These are phyloP conservation scores for Populus simonii DNA, from an alignment of 345 rosid species.

Conservation along the genomic window DNA sequence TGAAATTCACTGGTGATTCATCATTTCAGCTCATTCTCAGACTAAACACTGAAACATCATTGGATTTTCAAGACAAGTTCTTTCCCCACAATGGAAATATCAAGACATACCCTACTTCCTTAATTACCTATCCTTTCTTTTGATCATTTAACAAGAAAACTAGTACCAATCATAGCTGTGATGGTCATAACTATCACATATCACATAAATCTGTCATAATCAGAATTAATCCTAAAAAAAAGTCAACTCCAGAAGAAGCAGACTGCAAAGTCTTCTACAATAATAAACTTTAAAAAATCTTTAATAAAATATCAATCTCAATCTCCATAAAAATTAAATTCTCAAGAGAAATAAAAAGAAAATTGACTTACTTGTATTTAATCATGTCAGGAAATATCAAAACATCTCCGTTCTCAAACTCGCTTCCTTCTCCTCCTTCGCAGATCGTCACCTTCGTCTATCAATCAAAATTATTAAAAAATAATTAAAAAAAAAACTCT, in stretches of 20 bases:
- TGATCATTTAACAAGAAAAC: not conserved
- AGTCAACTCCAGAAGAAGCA: too few relatives aligned
- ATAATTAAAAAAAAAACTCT: not conserved
- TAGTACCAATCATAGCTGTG: too few relatives aligned
- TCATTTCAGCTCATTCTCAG: not conserved
- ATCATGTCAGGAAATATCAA: constrained; percentile 91
- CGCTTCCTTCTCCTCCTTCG: constrained; percentile 53
- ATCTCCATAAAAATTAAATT: not conserved
- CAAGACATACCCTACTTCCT: not conserved
- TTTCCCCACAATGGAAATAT: too few relatives aligned
- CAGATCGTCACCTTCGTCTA: constrained; percentile 69
- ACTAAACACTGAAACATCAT: not conserved
- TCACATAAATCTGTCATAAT: too few relatives aligned
- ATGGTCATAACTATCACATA: not conserved
- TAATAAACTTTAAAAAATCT: too few relatives aligned
- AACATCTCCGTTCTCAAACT: constrained; percentile 70
- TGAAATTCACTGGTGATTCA: not conserved
- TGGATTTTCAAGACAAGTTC: not conserved
- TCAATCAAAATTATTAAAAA: constrained; percentile 1
- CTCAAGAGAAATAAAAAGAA: not conserved
- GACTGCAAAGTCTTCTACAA: too few relatives aligned
- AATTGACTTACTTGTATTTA: constrained; percentile 86
- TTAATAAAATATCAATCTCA: not conserved
- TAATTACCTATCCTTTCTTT: not conserved
- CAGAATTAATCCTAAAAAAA: too few relatives aligned